Base-by-base conservation (phyloP, 2,329 filamentous ascomycete genomes). In the Elsinoe fawcettii region DNA sequence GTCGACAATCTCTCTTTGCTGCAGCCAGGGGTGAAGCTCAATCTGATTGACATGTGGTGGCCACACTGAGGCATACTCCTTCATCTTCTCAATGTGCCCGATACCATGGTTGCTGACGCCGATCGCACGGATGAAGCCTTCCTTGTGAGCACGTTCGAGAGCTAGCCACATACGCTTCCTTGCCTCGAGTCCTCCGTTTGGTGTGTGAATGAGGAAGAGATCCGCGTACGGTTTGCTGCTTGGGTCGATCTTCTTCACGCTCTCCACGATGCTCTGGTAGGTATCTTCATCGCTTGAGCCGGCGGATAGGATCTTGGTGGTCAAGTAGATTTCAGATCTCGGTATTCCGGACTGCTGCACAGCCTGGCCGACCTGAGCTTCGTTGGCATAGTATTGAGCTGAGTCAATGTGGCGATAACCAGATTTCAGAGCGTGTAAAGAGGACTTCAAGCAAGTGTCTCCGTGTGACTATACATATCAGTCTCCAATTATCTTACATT, bases 11-110 rank as follows among this genome's bases (percentile, higher is more conserved):
- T 78, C 76, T 32, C 78, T 77, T 66, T 86, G 83, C 67, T 88
- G 85, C 63, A 78, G 81, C 84, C 84, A 88, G 0, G 86, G 85
- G 66, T 89, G 86, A 22, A 88, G 77, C 83, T 87, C 84, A 61
- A 88, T 82, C 69, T 90, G 87, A 66, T 88, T 88, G 5, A 87
- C 83, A 44, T 81, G 79, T n/a, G 86, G 86, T 51, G 85, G 85
- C 79, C 80, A 87, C 2, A 80, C 71, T 47, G 77, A 79, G n/a
- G 84, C 84, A 67, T 82, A 85, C 25, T 70, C 67, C 68, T 81
- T 84, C 74, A 89, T 76, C 69, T 86, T 83, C 65, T 89, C 80
- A 22, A 90, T 80, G 65, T 88, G 82, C 43, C 78, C 75, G 49
- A 84, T 78, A 2, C 84, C 83, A 64, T 81, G 90, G 66, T 90